These are phyloP conservation scores for Podila epigama DNA, from an alignment of 192 early-diverging fungal genomes.

Conservation along the genomic window DNA sequence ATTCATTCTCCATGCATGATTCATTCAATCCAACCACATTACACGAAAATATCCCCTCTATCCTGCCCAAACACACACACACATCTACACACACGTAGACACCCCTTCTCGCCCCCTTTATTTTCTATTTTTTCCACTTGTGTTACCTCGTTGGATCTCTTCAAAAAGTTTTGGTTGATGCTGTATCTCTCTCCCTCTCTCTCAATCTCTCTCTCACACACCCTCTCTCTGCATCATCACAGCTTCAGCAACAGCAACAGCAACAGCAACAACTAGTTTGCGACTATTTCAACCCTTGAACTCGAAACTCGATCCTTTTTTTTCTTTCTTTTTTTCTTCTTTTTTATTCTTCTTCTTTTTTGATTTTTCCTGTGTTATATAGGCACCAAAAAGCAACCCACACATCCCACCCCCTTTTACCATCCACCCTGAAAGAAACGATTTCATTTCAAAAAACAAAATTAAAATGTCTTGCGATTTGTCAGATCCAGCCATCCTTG, in stretches of 20 bases:
- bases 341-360: too few relatives aligned
- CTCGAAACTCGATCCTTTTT: not conserved
- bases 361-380: not conserved
- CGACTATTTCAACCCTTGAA: not conserved
- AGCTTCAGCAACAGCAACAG: not conserved
- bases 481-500: constrained; percentile 60
- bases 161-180: too few relatives aligned
- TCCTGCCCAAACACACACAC: too few relatives aligned
- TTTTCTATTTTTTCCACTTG: not conserved
- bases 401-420: too few relatives aligned
- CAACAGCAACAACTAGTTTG: not conserved
- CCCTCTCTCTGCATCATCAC: not conserved
- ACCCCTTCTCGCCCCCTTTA: too few relatives aligned
- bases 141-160: not conserved
- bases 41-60: too few relatives aligned
- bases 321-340: not conserved
- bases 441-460: not conserved
- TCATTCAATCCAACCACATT: too few relatives aligned
- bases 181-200: not conserved
- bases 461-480: constrained; percentile 67
- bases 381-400: too few relatives aligned
- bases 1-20: too few relatives aligned
- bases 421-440: too few relatives aligned
- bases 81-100: too few relatives aligned
- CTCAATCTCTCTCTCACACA: not conserved